Evolutionary conservation across 1,284 basidiomycete genomes (phyloP).

Genomic region (Marasmius oreades): DNA sequence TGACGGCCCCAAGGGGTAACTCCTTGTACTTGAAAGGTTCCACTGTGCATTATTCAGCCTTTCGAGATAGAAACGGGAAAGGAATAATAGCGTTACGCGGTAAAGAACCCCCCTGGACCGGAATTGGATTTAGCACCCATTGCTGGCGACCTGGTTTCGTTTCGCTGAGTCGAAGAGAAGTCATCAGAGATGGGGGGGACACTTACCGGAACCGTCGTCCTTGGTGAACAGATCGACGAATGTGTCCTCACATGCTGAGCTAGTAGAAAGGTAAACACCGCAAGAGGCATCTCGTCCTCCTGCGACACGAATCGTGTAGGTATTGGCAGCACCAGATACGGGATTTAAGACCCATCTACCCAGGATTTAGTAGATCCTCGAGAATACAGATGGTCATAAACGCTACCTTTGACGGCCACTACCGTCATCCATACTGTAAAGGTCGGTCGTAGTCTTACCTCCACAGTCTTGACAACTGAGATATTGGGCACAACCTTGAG

Average conservation of each 20-base stretch:
- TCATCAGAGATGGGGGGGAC: neutral
- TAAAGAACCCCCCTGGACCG: neutral
- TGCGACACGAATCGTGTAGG: constrained; percentile 13
- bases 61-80: neutral
- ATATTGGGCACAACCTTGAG: constrained; percentile 12
- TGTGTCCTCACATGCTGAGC: constrained; percentile 12
- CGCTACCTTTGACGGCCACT: constrained; percentile 14
- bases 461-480: constrained; percentile 11
- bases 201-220: constrained; percentile 16
- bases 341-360: constrained; percentile 12
- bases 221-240: constrained; percentile 14
- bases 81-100: neutral
- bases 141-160: neutral
- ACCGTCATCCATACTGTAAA: constrained; percentile 11
- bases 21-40: neutral
- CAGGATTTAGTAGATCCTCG: neutral
- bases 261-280: constrained; percentile 11
- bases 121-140: neutral
- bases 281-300: constrained; percentile 9
- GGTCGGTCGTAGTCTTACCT: constrained; percentile 10
- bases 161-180: neutral
- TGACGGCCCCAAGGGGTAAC: neutral
- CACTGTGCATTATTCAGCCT: neutral
- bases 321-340: constrained; percentile 13
- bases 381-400: neutral